phyloP scores from a whole-genome alignment of 768 basidiomycete species.

The Dioszegia crocea region DNA sequence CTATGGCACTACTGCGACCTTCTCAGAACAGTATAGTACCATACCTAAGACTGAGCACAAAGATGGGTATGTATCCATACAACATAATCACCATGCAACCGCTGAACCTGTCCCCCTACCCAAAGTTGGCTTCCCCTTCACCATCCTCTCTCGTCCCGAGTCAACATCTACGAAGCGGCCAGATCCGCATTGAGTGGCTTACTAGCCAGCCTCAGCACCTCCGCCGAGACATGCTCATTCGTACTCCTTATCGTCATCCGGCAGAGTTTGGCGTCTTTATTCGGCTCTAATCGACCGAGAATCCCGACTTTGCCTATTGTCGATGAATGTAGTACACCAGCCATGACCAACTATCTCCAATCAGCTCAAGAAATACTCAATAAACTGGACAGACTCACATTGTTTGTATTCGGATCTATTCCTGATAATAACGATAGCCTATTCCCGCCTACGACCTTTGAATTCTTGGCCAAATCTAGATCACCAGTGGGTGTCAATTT shows the following conservation, averaged over 20 bases:
- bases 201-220: conserved; percentile 46
- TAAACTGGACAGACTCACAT: conserved; percentile 50
- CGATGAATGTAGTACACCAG: conserved; percentile 95
- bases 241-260: conserved; percentile 91
- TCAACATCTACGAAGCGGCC: conserved; percentile 27
- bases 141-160: too few species aligned
- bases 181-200: conserved; percentile 47
- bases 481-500: conserved; percentile 62
- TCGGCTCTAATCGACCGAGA: conserved; percentile 85
- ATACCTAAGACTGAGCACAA: too few species aligned
- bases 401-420: conserved; percentile 90
- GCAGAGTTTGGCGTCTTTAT: conserved; percentile 92
- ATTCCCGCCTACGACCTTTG: conserved; percentile 72
- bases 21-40: too few species aligned
- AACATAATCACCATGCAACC: too few species aligned
- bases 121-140: too few species aligned
- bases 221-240: conserved; percentile 70
- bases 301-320: conserved; percentile 91
- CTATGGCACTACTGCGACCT: too few species aligned
- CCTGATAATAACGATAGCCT: conserved; percentile 71
- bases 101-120: too few species aligned
- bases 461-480: conserved; percentile 68
- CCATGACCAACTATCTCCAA: conserved; percentile 61
- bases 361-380: neutral
- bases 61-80: too few species aligned